Evolutionary conservation across 2,329 filamentous ascomycete genomes (phyloP), one percentile per base, ranked within the genome.

Genomic region (Cordyceps tenuipes): DNA sequence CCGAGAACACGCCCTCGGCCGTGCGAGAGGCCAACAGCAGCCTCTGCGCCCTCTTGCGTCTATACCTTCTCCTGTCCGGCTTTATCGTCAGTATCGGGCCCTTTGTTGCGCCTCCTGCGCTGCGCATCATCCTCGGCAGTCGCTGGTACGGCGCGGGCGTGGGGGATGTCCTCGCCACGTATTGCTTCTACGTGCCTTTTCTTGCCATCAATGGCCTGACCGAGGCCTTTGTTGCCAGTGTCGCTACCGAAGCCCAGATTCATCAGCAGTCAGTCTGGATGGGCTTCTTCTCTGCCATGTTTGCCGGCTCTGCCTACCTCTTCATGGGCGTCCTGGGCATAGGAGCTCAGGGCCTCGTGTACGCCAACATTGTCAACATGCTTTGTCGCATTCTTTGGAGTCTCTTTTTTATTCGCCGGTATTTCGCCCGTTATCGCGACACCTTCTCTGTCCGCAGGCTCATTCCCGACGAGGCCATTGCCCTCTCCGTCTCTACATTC

Each of bases 351-450:
- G 94, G 94, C 0, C 76, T 99, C 48, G 91, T 99, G 0, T 81
- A 84, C 65, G 92, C 92, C 56, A 99, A 97, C 71, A 86, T 83
- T 50, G 83, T 96, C 66, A 97, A 97, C 70, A 96, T 99, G 92
- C 74, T 76, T 0, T 84, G 93, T 67, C 84, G 94, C 63, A 95
- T 96, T 61, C 63, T 83, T 8, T 99, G 91, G 90, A 94, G 91
- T 68, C 74, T 76, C 19, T 68, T 71, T 49, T 99, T 96, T 69
- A 89, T 97, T 60, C 75, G 71, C 39, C 65, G 71, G 0, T 95
- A 86, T 70, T 86, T 95, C 62, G 66, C 61, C 5, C 69, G 68
- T 17, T 74, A 80, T 48, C 77, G 74, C 2, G 72, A 71, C 17
- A 59, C 63, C 12, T 68, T 75, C 48, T 64, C 64, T 3, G 58